These are phyloP conservation scores for Oryza coarctata DNA, from an alignment of 176 grass and related monocot genomes.

Conservation along the genomic window DNA sequence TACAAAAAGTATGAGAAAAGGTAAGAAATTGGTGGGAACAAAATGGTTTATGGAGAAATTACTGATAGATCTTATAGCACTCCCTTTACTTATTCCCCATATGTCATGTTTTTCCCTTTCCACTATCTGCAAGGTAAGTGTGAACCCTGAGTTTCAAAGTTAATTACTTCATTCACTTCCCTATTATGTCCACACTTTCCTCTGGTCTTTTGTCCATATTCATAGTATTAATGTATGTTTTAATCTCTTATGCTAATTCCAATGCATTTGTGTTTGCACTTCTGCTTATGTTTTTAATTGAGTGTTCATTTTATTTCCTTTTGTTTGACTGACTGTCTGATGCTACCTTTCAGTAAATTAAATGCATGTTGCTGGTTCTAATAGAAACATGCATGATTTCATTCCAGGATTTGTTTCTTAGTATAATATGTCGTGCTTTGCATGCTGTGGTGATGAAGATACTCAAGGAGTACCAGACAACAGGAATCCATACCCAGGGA, in stretches of 20 bases:
- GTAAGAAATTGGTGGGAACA: background rate
- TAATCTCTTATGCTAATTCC: background rate
- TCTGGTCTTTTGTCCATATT: background rate
- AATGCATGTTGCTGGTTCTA: constrained; percentile 3
- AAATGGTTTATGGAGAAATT: background rate
- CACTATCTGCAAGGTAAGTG: background rate
- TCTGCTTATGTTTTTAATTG: background rate
- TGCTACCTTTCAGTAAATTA: background rate
- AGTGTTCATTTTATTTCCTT: background rate
- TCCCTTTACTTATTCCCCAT: background rate
- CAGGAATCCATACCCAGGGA: constrained; percentile 43
- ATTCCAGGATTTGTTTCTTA: constrained; percentile 30
- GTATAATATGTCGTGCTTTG: constrained; percentile 61
- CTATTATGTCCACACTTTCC: background rate
- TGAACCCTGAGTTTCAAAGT: background rate
- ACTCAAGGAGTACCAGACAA: constrained; percentile 50
- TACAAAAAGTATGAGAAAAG: background rate
- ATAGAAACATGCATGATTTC: constrained; percentile 15
- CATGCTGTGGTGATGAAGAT: constrained; percentile 56
- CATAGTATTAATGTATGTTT: background rate
- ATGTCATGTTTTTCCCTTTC: background rate
- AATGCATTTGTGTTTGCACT: background rate
- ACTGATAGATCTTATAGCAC: background rate
- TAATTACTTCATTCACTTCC: background rate
- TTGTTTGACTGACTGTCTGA: background rate